Percentiles rank a stretch among this genome's conserved stretches.
Evolutionary conservation across 2,329 filamentous ascomycete species (phyloP).

Genomic region (Cladophialophora exuberans): DNA sequence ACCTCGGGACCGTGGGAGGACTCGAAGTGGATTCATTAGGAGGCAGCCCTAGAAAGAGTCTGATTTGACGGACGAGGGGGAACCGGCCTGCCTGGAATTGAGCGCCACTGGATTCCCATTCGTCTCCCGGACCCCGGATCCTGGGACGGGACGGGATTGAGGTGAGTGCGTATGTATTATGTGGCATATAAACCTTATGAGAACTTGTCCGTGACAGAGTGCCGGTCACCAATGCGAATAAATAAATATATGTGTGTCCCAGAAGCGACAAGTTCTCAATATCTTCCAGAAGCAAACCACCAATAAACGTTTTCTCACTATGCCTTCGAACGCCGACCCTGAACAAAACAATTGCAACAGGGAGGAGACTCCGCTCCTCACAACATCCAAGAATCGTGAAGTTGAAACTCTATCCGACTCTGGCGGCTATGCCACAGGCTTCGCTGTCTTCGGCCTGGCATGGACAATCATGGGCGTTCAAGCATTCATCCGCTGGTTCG

Average conservation of each 20-base stretch:
- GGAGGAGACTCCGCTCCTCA: not conserved
- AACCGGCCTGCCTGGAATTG: not conserved
- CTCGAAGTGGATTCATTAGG: not conserved
- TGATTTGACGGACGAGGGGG: not conserved
- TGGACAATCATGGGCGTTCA: constrained; percentile 3
- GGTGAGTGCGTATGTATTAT: too few species aligned
- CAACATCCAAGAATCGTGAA: not conserved
- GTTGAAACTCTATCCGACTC: not conserved
- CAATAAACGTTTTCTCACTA: too few species aligned
- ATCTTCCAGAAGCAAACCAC: not conserved
- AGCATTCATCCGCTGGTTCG: not conserved
- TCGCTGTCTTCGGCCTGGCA: constrained; percentile 1
- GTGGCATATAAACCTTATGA: not conserved
- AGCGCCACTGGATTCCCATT: not conserved
- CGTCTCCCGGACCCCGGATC: not conserved
- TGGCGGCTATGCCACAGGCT: constrained; percentile 2
- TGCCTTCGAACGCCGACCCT: not conserved
- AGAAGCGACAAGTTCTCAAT: not conserved
- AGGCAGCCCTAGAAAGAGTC: not conserved
- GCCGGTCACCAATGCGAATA: not conserved
- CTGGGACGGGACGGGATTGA: not conserved
- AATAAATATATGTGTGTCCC: not conserved
- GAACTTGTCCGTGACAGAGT: not conserved
- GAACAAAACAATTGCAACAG: not conserved
- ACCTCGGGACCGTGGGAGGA: too few species aligned